Conservation (phyloP, 2,329 filamentous ascomycete genomes). For the Triangularia setosa region DNA sequence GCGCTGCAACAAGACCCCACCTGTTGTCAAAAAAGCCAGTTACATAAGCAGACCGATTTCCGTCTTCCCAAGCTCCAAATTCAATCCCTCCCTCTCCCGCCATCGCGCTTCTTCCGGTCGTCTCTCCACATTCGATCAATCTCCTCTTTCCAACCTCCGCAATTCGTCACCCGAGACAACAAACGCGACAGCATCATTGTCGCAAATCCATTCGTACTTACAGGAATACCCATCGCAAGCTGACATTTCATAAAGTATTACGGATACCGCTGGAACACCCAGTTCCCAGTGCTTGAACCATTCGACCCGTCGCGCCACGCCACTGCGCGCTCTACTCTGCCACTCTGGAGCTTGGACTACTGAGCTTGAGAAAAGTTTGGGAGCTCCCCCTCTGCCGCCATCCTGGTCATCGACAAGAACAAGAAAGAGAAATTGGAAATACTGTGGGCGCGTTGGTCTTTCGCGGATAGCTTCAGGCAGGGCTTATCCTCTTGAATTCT, state of each 20-base stretch:
- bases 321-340: background rate
- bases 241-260: background rate
- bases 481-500: conserved; percentile 9
- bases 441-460: conserved; percentile 2
- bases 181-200: background rate
- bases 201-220: background rate
- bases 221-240: background rate
- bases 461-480: conserved; percentile 16
- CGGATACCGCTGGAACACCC: background rate
- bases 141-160: conserved; percentile 29
- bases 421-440: conserved; percentile 2
- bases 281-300: background rate
- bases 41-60: conserved; percentile 18
- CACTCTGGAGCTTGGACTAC: conserved; percentile 8
- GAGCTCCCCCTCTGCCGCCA: conserved; percentile 8
- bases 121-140: conserved; percentile 19
- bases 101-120: conserved; percentile 1
- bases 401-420: background rate
- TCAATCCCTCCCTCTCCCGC: conserved; percentile 1
- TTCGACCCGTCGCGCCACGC: background rate
- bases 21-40: background rate
- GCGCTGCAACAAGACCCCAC: background rate
- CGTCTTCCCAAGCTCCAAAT: background rate
- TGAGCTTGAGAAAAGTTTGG: background rate
- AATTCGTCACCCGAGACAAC: conserved; percentile 17